phyloP scores from a whole-genome alignment of 1,284 basidiomycete genomes.

The Testicularia cyperi region DNA sequence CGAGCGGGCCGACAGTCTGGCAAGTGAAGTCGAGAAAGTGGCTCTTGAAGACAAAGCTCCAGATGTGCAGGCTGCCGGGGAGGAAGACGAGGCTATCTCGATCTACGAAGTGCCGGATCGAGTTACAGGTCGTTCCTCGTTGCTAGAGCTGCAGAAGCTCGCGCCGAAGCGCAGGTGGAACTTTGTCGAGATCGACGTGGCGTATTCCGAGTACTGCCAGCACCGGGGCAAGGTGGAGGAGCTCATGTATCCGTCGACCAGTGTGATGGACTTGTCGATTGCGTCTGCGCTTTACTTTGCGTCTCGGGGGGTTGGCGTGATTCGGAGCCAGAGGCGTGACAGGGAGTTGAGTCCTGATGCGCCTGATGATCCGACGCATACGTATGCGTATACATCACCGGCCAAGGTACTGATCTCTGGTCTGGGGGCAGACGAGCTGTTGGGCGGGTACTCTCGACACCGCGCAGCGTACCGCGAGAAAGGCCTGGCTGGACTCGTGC shows the following conservation, averaged over 20 bases:
- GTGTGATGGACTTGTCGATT: slow-evolving; percentile 70
- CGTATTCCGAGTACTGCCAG: slow-evolving; percentile 68
- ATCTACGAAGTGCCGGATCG: slow-evolving; percentile 78
- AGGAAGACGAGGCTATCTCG: too few relatives aligned
- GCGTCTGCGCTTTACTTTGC: slow-evolving; percentile 91
- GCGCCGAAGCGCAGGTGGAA: slow-evolving; percentile 81
- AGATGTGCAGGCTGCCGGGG: slow-evolving; percentile 4
- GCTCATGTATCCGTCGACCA: slow-evolving; percentile 42
- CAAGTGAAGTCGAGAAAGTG: too few relatives aligned
- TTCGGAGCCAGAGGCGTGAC: neutral
- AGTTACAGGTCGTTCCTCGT: slow-evolving; percentile 73
- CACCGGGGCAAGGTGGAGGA: slow-evolving; percentile 4
- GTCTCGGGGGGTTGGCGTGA: slow-evolving; percentile 66
- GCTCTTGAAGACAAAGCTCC: neutral
- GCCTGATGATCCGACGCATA: too few relatives aligned
- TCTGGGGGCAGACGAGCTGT: slow-evolving; percentile 88
- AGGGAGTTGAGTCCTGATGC: too few relatives aligned
- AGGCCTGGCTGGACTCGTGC: slow-evolving; percentile 65
- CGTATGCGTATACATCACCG: slow-evolving; percentile 67
- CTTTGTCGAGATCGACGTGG: slow-evolving; percentile 85
- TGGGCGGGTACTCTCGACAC: slow-evolving; percentile 92
- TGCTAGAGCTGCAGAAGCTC: slow-evolving; percentile 72
- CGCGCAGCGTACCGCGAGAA: slow-evolving; percentile 68
- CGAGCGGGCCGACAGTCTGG: too few relatives aligned
- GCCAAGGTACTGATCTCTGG: slow-evolving; percentile 87